phyloP scores from a whole-genome alignment of 1,139 yeast species.

The Pichia sp. region DNA sequence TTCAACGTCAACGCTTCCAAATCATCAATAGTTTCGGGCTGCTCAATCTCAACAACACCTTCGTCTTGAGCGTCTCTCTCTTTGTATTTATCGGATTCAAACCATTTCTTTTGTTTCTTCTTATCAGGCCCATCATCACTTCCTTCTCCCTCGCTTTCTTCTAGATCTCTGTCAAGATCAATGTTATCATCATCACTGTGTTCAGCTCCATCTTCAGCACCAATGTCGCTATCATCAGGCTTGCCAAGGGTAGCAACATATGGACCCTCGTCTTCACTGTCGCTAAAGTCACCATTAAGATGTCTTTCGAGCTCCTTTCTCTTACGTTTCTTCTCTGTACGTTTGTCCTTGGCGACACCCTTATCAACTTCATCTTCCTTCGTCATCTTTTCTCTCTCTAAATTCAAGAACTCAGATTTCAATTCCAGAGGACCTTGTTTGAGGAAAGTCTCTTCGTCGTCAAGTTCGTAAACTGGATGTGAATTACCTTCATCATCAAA shows the following conservation, averaged over 20 bases:
- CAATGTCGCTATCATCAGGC: slow-evolving; percentile 23
- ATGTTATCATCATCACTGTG: slow-evolving; percentile 21
- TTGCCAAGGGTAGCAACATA: slow-evolving; percentile 18
- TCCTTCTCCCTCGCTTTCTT: slow-evolving; percentile 26
- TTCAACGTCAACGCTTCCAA: slow-evolving; percentile 83
- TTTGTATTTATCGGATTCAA: slow-evolving; percentile 29
- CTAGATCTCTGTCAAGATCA: slow-evolving; percentile 47
- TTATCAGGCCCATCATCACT: slow-evolving; percentile 40
- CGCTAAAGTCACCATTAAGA: slow-evolving; percentile 39
- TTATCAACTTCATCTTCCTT: slow-evolving; percentile 74
- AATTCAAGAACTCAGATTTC: slow-evolving; percentile 55
- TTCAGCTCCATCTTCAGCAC: slow-evolving; percentile 20
- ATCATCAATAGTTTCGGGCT: slow-evolving; percentile 88
- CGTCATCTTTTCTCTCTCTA: slow-evolving; percentile 64
- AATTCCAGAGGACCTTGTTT: slow-evolving; percentile 65
- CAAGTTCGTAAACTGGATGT: slow-evolving; percentile 85
- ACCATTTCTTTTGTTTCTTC: slow-evolving; percentile 58
- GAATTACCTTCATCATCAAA: slow-evolving; percentile 95
- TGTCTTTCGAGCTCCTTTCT: slow-evolving; percentile 71
- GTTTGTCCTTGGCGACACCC: slow-evolving; percentile 70
- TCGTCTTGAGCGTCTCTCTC: slow-evolving; percentile 18
- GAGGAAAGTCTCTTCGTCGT: slow-evolving; percentile 81
- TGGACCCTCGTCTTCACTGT: slow-evolving; percentile 26
- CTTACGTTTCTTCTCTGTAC: slow-evolving; percentile 82
- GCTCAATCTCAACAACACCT: slow-evolving; percentile 63